Base-by-base conservation (phyloP, 2,329 filamentous ascomycete genomes). In the Decorospora gaudefroyi region DNA sequence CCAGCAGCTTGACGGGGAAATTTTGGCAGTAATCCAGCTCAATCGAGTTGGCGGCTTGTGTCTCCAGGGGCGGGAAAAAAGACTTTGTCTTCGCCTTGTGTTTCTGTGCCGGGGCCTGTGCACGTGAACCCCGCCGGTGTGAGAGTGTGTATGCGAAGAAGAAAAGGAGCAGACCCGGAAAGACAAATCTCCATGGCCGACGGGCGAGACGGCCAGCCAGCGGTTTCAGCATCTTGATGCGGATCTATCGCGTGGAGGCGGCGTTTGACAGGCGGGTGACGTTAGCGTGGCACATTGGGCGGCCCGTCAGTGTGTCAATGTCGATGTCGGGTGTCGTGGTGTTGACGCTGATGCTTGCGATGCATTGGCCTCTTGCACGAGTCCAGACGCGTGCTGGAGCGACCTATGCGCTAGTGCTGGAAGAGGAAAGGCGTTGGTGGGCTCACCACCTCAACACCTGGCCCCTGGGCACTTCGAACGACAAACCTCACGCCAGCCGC, bases 1-100 rank as follows among this genome's bases (percentile, higher is more conserved):
- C 59, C n/a, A 77, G 65, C 13, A 72, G 56, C 34, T 72, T 52
- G 11, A 58, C 58, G 15, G 75, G 72, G 50, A 74, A 74, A 50
- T 62, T 62, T 22, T 64, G 56, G 60, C 72, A 74, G 46, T 71
- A 68, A 42, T 72, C 67, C 42, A 66, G 54, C 48, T 67, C 60
- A 36, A 60, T 61, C 39, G 54, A 51, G 37, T 61, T 57, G 43
- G 57, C 57, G 42, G 55, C 56, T 38, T 57, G 59, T 19, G 57
- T 49, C 50, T 59, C 59, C 35, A 68, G 61, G 29, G 67, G 67
- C 32, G 65, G 67, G 56, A 69, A 69, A 57, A 66, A 69, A 32
- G 59, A 62, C 54, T 67, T 68, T 11, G 67, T 69, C 47, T 62
- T 62, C 29, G 53, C 54, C 36, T 51, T 51, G 51, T 66, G 63